Percentiles rank a stretch among this genome's conserved stretches.
Evolutionary conservation across 371 early-diverging fungal species (phyloP).

Genomic region (Mucor racemosus): DNA sequence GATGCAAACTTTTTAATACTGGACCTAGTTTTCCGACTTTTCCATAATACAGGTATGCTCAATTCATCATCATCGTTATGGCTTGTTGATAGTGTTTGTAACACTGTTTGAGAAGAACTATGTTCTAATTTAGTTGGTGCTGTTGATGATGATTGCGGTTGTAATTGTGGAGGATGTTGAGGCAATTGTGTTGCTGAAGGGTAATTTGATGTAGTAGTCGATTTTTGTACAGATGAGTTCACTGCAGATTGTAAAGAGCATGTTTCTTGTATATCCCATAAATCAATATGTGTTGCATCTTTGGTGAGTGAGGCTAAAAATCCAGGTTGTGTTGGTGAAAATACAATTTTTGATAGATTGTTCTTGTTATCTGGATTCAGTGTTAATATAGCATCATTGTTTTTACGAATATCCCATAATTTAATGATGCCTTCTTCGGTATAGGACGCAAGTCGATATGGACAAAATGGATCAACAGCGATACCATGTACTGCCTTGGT

Average conservation of each 20-base stretch:
- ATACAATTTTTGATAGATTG: conserved; percentile 60
- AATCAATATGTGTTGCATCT: conserved; percentile 58
- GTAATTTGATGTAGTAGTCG: neutral
- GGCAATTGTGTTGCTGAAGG: neutral
- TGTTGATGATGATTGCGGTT: neutral
- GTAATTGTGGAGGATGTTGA: neutral
- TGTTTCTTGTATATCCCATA: conserved; percentile 74
- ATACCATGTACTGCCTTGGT: conserved; percentile 81
- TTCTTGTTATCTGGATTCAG: conserved; percentile 42
- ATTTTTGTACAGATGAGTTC: conserved; percentile 19
- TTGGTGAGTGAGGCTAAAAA: conserved; percentile 69
- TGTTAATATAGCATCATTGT: conserved; percentile 59
- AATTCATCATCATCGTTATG: conserved; percentile 38
- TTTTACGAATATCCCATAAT: conserved; percentile 81
- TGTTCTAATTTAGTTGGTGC: conserved; percentile 1
- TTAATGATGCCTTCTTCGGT: conserved; percentile 74
- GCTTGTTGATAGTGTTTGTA: neutral
- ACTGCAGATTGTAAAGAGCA: conserved; percentile 32
- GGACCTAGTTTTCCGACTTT: conserved; percentile 59
- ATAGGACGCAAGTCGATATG: conserved; percentile 73
- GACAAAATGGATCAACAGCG: conserved; percentile 73
- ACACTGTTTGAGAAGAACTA: conserved; percentile 3
- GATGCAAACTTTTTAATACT: conserved; percentile 54
- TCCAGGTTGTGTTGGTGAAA: conserved; percentile 68
- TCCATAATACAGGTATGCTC: conserved; percentile 68